These are phyloP conservation scores for Trichoderma asperelloides DNA, from an alignment of 495 filamentous ascomycete genomes.

Conservation along the genomic window DNA sequence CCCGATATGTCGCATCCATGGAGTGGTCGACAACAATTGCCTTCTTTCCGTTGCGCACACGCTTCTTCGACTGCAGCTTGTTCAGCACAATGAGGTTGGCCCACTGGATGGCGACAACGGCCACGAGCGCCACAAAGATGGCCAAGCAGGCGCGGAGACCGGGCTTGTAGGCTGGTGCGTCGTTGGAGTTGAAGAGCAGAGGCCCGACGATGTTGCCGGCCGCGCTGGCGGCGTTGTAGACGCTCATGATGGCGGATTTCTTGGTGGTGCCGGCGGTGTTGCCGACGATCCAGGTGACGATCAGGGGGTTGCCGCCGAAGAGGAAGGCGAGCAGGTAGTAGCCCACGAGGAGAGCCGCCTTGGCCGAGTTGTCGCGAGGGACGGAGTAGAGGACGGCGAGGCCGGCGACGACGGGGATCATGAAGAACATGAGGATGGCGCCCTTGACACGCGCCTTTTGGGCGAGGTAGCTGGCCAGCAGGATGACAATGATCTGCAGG, in stretches of 20 bases:
- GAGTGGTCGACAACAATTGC: conserved; percentile 46
- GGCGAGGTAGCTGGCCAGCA: conserved; percentile 46
- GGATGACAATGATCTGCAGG: conserved; percentile 45
- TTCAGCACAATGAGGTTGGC: conserved; percentile 45
- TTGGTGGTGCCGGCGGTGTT: conserved; percentile 69
- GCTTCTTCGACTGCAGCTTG: conserved; percentile 37
- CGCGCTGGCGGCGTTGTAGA: conserved; percentile 51
- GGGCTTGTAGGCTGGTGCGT: conserved; percentile 51
- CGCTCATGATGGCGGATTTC: conserved; percentile 47
- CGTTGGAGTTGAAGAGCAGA: conserved; percentile 48
- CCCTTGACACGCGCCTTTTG: conserved; percentile 44
- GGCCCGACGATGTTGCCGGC: conserved; percentile 62
- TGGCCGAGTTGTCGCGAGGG: conserved; percentile 29
- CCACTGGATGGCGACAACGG: conserved; percentile 41
- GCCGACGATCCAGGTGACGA: conserved; percentile 39
- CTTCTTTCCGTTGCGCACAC: conserved; percentile 49
- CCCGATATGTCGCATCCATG: conserved; percentile 27
- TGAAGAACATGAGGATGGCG: conserved; percentile 34
- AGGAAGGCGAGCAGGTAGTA: conserved; percentile 57
- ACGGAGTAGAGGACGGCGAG: conserved; percentile 47
- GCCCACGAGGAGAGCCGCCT: conserved; percentile 40
- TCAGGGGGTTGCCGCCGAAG: conserved; percentile 43
- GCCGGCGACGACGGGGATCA: conserved; percentile 49
- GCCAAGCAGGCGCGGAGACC: conserved; percentile 47
- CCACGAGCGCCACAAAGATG: conserved; percentile 46